Conservation (phyloP, 163 green algal genomes). For the Coccomyxa subellipsoidea region DNA sequence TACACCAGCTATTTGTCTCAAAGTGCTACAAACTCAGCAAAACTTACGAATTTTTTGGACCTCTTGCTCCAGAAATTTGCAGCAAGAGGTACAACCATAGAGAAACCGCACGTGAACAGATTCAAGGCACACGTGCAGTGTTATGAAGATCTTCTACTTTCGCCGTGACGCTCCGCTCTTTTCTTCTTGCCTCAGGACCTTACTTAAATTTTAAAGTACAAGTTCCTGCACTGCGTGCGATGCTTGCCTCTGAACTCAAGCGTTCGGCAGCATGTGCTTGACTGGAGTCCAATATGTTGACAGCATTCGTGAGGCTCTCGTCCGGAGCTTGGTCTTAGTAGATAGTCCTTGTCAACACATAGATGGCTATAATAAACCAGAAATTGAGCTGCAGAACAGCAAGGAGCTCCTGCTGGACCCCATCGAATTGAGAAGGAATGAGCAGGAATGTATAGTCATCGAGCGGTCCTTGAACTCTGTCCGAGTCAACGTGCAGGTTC, state of each 20-base stretch:
- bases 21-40: too few relatives aligned
- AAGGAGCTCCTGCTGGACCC: not conserved
- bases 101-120: too few relatives aligned
- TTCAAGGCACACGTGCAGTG: too few relatives aligned
- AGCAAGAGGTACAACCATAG: too few relatives aligned
- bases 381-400: slow-evolving; percentile 3
- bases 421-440: not conserved
- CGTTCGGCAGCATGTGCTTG: not conserved
- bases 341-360: not conserved
- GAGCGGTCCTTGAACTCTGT: not conserved
- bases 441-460: not conserved
- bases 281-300: not conserved
- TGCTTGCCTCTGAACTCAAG: not conserved
- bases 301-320: not conserved
- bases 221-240: not conserved
- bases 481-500: not conserved
- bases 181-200: too few relatives aligned
- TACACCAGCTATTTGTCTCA: not conserved
- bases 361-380: not conserved
- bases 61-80: too few relatives aligned
- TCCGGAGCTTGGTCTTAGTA: not conserved
- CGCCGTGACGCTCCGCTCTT: too few relatives aligned
- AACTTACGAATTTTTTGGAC: too few relatives aligned
- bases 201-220: not conserved
- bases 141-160: too few relatives aligned